Conservation (phyloP, 2,329 filamentous ascomycete species). For the Colletotrichum sp. region DNA sequence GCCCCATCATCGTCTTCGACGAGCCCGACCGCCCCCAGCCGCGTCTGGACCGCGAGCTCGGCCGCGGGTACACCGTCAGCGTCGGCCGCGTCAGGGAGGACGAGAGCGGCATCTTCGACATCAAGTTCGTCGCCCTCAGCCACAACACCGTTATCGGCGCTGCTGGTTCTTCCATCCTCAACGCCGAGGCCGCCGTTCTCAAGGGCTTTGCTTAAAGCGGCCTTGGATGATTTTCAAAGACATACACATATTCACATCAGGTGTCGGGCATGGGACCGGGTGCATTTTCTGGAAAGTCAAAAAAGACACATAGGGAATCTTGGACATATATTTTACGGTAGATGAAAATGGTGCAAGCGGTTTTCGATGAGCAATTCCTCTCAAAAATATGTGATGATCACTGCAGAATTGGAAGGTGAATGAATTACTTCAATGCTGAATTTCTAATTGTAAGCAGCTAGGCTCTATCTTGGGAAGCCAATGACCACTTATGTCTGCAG, state of each 20-base stretch:
- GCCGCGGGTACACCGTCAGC: conserved; percentile 86
- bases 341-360: background rate
- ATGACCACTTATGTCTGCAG: background rate
- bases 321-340: background rate
- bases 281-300: background rate
- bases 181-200: conserved; percentile 89
- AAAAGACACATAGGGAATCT: background rate
- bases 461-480: background rate
- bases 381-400: background rate
- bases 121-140: conserved; percentile 92
- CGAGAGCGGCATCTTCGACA: conserved; percentile 86
- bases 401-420: background rate
- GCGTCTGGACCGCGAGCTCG: conserved; percentile 83
- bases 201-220: conserved; percentile 75
- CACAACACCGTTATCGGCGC: conserved; percentile 92
- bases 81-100: conserved; percentile 88
- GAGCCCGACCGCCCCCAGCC: conserved; percentile 92
- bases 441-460: background rate
- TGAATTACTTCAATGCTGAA: background rate
- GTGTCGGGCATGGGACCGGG: background rate
- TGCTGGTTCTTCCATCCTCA: conserved; percentile 93
- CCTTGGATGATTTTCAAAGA: too few relatives aligned
- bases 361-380: background rate
- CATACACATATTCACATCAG: background rate
- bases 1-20: conserved; percentile 87